Conservation (phyloP, 2,329 filamentous ascomycete species). For the Aureobasidium sp. region DNA sequence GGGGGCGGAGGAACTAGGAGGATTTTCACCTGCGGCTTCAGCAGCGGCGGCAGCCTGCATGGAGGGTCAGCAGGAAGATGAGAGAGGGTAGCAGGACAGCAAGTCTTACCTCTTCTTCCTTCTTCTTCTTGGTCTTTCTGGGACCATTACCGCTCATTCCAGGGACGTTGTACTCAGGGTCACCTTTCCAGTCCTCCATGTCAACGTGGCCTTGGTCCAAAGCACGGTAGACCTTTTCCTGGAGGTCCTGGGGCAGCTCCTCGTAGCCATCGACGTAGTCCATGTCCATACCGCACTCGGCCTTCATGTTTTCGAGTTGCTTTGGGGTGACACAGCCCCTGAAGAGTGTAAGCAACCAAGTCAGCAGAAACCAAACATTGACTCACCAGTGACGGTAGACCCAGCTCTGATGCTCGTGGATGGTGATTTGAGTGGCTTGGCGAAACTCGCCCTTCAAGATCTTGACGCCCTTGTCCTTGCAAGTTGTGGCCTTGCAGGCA, state of each 20-base stretch:
- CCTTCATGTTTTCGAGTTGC: slow-evolving; percentile 60
- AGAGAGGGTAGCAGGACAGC: too few species aligned
- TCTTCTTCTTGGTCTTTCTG: slow-evolving; percentile 34
- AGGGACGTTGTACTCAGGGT: slow-evolving; percentile 64
- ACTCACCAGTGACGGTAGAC: slow-evolving; percentile 80
- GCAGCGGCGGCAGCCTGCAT: slow-evolving; percentile 16
- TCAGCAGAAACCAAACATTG: neutral
- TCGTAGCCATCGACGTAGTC: slow-evolving; percentile 74
- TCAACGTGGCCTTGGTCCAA: slow-evolving; percentile 74
- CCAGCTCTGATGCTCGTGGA: slow-evolving; percentile 57
- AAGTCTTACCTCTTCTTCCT: slow-evolving; percentile 25
- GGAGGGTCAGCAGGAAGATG: neutral
- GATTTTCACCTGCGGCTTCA: slow-evolving; percentile 18
- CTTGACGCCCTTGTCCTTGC: slow-evolving; percentile 64
- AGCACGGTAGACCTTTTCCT: slow-evolving; percentile 67
- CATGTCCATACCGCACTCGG: slow-evolving; percentile 51
- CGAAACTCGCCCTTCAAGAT: slow-evolving; percentile 74
- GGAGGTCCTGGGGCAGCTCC: slow-evolving; percentile 60
- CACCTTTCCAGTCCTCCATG: slow-evolving; percentile 80
- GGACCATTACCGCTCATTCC: slow-evolving; percentile 54
- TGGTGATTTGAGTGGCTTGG: slow-evolving; percentile 64
- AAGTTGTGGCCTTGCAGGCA: slow-evolving; percentile 64
- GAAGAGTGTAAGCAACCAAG: slow-evolving; percentile 1
- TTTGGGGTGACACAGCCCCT: slow-evolving; percentile 87
- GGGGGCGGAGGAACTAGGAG: slow-evolving; percentile 15